Base-by-base conservation (phyloP, 2,329 filamentous ascomycete genomes). In the Penicillium paneum region DNA sequence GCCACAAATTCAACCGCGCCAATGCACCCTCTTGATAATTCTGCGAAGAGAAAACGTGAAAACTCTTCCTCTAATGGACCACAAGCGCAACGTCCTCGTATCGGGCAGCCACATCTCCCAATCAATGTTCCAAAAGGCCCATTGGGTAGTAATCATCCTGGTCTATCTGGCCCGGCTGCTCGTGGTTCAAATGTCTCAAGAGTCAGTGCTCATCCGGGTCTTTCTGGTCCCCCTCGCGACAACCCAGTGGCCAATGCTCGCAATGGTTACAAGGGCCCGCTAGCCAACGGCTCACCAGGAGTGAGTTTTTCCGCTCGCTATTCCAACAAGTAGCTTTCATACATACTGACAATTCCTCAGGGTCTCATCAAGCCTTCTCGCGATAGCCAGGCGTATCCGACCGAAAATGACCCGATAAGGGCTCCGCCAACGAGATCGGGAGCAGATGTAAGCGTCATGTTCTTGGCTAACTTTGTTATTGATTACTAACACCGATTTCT, bases 361-460 rank as follows among this genome's bases (percentile, higher is more conserved):
- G 70, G 67, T 40, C 63, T 76, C 59, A 67, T 75, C 45, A 71
- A 69, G 51, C 74, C 73, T n/a, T 74, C 73, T 32, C 71, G 72
- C 44, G 65, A 74, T 49, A 65, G 66, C 15, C 70, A 70, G 24
- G 67, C 67, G 3, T 68, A 67, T 59, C 60, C 63, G 11, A 59
- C 65, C 68, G 11, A 52, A 57, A 58, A 59, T n/a, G 55, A 59
- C 32, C 29, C 59, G 19, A 15, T 60, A 17, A 42, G 56, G 29
- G 53, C 54, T n/a, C 54, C 63, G 10, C 56, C 55, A n/a, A 34
- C 53, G 17, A 60, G 56, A 41, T 41, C 62, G 24, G 56, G 45
- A 40, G 47, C 55, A 31, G 54, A 62, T 50, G 68, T 71, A 69
- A 55, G 55, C 7, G n/a, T 43, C 26, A 39, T 38, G 38, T 41